Evolutionary conservation across 1,284 basidiomycete genomes (phyloP).

Genomic region (Neonothopanus nambi): DNA sequence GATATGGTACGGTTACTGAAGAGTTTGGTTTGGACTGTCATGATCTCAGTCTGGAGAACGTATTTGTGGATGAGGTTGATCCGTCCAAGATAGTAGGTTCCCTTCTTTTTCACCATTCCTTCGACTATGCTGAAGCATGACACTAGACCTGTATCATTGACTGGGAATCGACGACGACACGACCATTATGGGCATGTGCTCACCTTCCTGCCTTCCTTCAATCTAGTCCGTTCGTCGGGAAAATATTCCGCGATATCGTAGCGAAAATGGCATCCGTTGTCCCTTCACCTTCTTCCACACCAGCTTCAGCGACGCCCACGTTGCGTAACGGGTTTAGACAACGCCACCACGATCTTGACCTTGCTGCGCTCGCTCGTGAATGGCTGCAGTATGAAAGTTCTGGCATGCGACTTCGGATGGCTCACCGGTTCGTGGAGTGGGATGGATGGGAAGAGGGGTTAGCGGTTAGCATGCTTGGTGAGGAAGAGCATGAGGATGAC

Average conservation of each 20-base stretch:
- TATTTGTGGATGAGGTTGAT: conserved; percentile 74
- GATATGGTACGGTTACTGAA: conserved; percentile 35
- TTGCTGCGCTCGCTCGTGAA: conserved; percentile 51
- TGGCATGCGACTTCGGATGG: conserved; percentile 66
- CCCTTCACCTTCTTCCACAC: conserved; percentile 15
- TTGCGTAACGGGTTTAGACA: conserved; percentile 16
- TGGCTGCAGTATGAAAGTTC: conserved; percentile 72
- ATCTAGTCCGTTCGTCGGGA: conserved; percentile 68
- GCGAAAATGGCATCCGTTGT: conserved; percentile 40
- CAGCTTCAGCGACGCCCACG: conserved; percentile 8
- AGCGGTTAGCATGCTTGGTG: conserved; percentile 69
- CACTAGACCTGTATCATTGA: conserved; percentile 78
- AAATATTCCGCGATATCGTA: conserved; percentile 66
- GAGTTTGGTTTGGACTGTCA: conserved; percentile 76
- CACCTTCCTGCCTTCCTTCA: conserved; percentile 79
- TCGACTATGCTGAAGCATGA: conserved; percentile 7
- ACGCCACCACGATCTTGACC: conserved; percentile 23
- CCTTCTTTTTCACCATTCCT: conserved; percentile 8
- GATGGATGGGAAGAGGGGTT: conserved; percentile 86
- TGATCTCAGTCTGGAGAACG: conserved; percentile 76
- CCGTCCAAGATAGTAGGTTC: conserved; percentile 65
- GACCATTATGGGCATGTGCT: conserved; percentile 79
- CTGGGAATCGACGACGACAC: conserved; percentile 82
- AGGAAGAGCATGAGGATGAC: conserved; percentile 65
- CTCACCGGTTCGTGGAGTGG: conserved; percentile 79